phyloP scores from a whole-genome alignment of 768 basidiomycete species.

The Russula brevipes region DNA sequence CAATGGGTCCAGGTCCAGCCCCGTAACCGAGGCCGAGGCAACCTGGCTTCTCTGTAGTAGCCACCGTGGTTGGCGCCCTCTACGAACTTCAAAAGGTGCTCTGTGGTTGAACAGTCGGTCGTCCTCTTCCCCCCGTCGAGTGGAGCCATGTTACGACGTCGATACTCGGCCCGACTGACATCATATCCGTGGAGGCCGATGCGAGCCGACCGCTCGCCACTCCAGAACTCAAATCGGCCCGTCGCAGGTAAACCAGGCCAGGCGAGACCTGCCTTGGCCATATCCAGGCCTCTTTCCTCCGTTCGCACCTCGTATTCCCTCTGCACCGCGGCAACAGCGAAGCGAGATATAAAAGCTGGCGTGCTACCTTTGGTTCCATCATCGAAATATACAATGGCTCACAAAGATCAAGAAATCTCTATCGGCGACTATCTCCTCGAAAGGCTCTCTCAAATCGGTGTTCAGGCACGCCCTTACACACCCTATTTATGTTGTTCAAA shows the following conservation, averaged over 20 bases:
- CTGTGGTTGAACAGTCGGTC: too few species aligned
- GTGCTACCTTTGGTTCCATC: background rate
- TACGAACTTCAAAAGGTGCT: too few species aligned
- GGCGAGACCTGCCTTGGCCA: slow-evolving; percentile 5
- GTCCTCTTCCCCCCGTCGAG: too few species aligned
- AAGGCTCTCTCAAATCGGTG: slow-evolving; percentile 58
- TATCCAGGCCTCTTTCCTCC: background rate
- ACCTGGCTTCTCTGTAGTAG: too few species aligned
- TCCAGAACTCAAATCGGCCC: background rate
- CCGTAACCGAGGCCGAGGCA: too few species aligned
- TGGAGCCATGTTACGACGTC: too few species aligned
- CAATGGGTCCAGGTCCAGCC: too few species aligned
- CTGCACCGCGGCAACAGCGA: too few species aligned
- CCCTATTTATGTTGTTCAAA: background rate
- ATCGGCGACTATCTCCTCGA: slow-evolving; percentile 58
- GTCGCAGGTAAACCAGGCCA: background rate
- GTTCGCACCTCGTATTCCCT: background rate
- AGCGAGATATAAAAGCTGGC: slow-evolving; percentile 4
- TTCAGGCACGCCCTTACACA: slow-evolving; percentile 41
- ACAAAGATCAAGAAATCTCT: slow-evolving; percentile 34
- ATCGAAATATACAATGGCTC: slow-evolving; percentile 5
- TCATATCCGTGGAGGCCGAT: slow-evolving; percentile 1
- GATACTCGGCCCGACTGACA: background rate
- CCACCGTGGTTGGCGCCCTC: too few species aligned
- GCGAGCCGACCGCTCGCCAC: background rate